Conservation (phyloP, 306 rosid species). For the Fragaria vesca region DNA sequence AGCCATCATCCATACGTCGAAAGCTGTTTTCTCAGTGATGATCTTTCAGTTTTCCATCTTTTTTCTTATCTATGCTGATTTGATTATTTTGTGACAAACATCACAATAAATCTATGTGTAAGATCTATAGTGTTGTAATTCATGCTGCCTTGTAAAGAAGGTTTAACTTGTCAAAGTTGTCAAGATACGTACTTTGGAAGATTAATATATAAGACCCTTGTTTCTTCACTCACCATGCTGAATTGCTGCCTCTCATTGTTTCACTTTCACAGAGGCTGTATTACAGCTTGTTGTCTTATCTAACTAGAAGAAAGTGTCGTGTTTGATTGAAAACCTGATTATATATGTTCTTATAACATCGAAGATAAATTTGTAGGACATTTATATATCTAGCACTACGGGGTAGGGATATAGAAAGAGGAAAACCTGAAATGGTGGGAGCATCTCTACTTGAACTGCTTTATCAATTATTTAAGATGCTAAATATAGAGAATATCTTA, state of each 20-base stretch:
- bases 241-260: neutral
- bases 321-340: neutral
- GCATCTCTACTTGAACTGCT: no score
- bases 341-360: no score
- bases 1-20: slow-evolving; percentile 58
- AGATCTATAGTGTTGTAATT: slow-evolving; percentile 1
- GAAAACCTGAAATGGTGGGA: no score
- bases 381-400: no score
- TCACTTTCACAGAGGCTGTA: neutral
- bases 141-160: slow-evolving; percentile 13
- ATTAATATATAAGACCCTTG: slow-evolving; percentile 6
- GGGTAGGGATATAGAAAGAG: no score
- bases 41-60: neutral
- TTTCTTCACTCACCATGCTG: neutral
- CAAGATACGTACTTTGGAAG: neutral
- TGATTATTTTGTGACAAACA: slow-evolving; percentile 3
- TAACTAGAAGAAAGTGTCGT: neutral
- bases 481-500: neutral
- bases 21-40: slow-evolving; percentile 56
- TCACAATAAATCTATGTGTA: slow-evolving; percentile 5
- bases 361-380: neutral
- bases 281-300: neutral
- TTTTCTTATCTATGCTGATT: neutral
- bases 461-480: no score
- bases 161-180: slow-evolving; percentile 4